Conservation (phyloP, 164 flowering plant genomes). For the Liriodendron chinense region DNA sequence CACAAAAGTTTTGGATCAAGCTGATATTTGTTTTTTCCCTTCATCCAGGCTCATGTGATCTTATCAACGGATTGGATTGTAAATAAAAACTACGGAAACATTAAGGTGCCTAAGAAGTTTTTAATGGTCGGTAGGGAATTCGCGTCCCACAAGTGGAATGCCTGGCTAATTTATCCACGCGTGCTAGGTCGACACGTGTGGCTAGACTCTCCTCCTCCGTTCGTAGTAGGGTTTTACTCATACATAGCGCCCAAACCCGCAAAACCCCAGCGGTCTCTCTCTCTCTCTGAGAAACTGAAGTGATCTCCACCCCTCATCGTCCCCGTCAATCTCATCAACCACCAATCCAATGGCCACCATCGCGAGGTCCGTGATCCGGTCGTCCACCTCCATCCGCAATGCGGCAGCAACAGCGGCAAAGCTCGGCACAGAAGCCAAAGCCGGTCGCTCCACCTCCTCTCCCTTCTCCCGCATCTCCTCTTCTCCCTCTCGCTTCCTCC, state of each 20-base stretch:
- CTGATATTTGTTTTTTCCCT: no score
- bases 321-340: not conserved
- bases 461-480: constrained; percentile 25
- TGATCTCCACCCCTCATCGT: not conserved
- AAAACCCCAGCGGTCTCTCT: not conserved
- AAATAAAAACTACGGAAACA: no score
- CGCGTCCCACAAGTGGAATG: no score
- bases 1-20: no score
- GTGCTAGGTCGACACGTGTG: not conserved
- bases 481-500: constrained; percentile 16
- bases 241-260: not conserved
- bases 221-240: not conserved
- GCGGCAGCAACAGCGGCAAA: constrained; percentile 36
- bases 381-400: constrained; percentile 40
- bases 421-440: constrained; percentile 32
- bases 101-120: no score
- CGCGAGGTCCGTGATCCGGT: constrained; percentile 55
- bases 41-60: no score
- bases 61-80: no score
- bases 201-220: not conserved
- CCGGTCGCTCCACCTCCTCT: constrained; percentile 36
- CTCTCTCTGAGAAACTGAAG: not conserved
- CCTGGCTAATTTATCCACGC: no score
- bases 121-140: no score
- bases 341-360: constrained; percentile 8